These are phyloP conservation scores for Circinella umbellata DNA, from an alignment of 371 early-diverging fungal genomes.

Conservation along the genomic window DNA sequence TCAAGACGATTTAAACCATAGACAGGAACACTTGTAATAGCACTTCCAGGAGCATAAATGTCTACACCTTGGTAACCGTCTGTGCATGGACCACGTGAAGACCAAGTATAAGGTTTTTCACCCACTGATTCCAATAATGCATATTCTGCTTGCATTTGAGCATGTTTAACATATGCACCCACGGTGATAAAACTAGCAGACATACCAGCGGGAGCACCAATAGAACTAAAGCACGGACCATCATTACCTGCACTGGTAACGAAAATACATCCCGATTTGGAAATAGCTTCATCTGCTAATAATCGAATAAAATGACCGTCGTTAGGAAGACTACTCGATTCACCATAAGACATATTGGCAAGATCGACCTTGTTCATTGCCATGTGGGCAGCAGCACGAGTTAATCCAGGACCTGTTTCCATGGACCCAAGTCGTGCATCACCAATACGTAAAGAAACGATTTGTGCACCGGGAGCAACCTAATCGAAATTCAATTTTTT, in stretches of 20 bases:
- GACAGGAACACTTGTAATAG: constrained; percentile 91
- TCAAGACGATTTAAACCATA: constrained; percentile 78
- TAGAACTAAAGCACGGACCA: constrained; percentile 88
- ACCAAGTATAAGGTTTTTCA: constrained; percentile 90
- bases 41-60: constrained; percentile 93
- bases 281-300: constrained; percentile 81
- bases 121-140: constrained; percentile 75
- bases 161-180: constrained; percentile 89
- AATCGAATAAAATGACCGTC: constrained; percentile 83
- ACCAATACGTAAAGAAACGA: constrained; percentile 93
- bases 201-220: constrained; percentile 90
- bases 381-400: constrained; percentile 83
- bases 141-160: constrained; percentile 90
- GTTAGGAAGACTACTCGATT: constrained; percentile 74
- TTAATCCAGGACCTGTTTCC: constrained; percentile 89
- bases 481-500: constrained; percentile 11
- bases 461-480: constrained; percentile 91
- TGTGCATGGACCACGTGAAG: constrained; percentile 85
- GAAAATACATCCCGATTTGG: constrained; percentile 84
- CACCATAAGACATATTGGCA: constrained; percentile 97
- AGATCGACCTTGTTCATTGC: constrained; percentile 82
- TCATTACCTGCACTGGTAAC: constrained; percentile 92
- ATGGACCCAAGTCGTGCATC: constrained; percentile 84
- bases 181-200: constrained; percentile 80
- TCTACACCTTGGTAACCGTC: constrained; percentile 88